A percentile compares a stretch with the other conserved stretches of the same genome.
phyloP scores from a whole-genome alignment of 192 early-diverging fungal species.

The Backusella luteola region DNA sequence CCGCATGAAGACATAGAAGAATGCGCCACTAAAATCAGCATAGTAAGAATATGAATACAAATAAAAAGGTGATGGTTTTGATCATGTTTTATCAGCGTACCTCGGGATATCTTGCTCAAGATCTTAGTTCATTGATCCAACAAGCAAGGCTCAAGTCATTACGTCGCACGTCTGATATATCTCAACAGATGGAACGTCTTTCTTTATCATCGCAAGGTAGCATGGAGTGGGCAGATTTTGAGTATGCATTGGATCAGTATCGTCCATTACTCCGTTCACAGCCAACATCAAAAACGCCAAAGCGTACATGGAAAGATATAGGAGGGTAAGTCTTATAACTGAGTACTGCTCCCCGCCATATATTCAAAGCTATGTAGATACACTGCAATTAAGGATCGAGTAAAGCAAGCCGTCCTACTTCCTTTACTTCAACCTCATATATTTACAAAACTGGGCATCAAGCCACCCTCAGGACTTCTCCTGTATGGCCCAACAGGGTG shows the following conservation, averaged over 20 bases:
- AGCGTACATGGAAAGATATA: constrained; percentile 59
- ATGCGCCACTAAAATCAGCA: constrained; percentile 4
- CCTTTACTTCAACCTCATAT: constrained; percentile 55
- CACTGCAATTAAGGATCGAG: constrained; percentile 46
- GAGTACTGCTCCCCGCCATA: too few species aligned
- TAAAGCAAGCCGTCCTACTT: constrained; percentile 60
- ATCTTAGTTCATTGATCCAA: constrained; percentile 45
- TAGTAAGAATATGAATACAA: background rate
- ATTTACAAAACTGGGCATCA: constrained; percentile 63
- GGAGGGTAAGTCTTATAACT: constrained; percentile 56
- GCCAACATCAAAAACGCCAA: constrained; percentile 50
- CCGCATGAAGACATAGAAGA: constrained; percentile 21
- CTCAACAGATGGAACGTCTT: background rate
- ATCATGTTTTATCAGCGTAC: constrained; percentile 42
- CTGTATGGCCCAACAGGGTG: constrained; percentile 94
- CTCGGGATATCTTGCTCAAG: constrained; percentile 58
- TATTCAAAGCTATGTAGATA: constrained; percentile 40
- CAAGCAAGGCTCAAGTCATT: constrained; percentile 34
- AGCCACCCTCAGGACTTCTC: constrained; percentile 79
- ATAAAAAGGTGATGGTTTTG: background rate
- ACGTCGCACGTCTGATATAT: constrained; percentile 14
- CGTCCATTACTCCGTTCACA: constrained; percentile 52
- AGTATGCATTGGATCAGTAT: constrained; percentile 54
- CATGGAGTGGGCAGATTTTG: constrained; percentile 45
- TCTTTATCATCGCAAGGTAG: background rate